Percentiles rank a stretch among this genome's conserved stretches.
These are phyloP conservation scores for Fonsecaea multimorphosa DNA, from an alignment of 2,329 filamentous ascomycete species.

Conservation along the genomic window DNA sequence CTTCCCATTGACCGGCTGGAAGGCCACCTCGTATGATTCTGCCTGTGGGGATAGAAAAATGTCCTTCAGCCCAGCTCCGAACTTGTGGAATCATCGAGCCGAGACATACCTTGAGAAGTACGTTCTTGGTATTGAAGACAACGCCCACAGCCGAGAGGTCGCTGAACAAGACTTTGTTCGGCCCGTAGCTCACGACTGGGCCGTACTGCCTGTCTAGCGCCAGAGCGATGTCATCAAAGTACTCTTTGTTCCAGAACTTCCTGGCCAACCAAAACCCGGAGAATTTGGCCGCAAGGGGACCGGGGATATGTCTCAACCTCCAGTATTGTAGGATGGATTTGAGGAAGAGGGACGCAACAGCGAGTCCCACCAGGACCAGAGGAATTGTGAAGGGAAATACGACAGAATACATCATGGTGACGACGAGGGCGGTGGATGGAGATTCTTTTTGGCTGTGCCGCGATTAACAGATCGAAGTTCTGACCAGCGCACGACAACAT, in stretches of 20 bases:
- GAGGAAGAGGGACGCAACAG: neutral
- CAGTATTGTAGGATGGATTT: constrained; percentile 6
- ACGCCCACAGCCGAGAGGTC: constrained; percentile 20
- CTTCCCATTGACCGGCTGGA: constrained; percentile 24
- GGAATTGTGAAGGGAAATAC: neutral
- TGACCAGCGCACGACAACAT: neutral
- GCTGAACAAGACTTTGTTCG: constrained; percentile 27
- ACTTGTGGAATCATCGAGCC: neutral
- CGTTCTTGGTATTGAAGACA: constrained; percentile 25
- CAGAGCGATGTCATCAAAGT: constrained; percentile 13
- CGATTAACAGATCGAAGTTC: neutral
- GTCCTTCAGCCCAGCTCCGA: neutral
- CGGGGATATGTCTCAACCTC: constrained; percentile 54
- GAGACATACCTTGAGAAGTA: constrained; percentile 22
- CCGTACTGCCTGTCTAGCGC: constrained; percentile 26
- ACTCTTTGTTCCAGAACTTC: constrained; percentile 14
- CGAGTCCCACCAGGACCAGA: constrained; percentile 1
- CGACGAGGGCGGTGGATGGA: neutral
- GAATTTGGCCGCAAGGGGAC: constrained; percentile 69
- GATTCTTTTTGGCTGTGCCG: neutral
- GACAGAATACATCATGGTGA: neutral
- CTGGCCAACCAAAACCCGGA: constrained; percentile 78
- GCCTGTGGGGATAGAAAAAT: constrained; percentile 3
- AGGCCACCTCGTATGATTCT: constrained; percentile 19
- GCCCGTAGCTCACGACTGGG: constrained; percentile 27